These are phyloP conservation scores for Botrytis pseudocinerea DNA, from an alignment of 2,329 filamentous ascomycete genomes.

Conservation along the genomic window DNA sequence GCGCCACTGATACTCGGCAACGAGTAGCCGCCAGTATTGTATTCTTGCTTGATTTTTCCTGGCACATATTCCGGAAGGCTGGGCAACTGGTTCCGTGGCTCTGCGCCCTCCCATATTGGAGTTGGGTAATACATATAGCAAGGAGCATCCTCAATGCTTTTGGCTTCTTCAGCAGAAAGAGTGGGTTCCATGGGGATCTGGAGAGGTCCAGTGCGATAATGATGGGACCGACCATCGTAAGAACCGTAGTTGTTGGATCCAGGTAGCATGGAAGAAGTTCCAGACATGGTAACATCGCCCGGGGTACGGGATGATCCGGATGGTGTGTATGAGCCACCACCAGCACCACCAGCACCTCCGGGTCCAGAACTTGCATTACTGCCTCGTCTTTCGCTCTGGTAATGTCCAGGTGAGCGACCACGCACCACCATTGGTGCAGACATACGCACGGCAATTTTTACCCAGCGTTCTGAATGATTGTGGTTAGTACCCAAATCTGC, in stretches of 20 bases:
- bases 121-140: constrained; percentile 40
- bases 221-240: constrained; percentile 37
- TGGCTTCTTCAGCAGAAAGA: constrained; percentile 38
- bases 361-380: constrained; percentile 56
- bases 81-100: constrained; percentile 36
- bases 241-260: constrained; percentile 33
- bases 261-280: constrained; percentile 35
- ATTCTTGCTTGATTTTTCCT: constrained; percentile 38
- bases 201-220: constrained; percentile 35
- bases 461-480: constrained; percentile 46
- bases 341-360: constrained; percentile 45
- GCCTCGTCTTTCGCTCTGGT: constrained; percentile 55
- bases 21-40: constrained; percentile 30
- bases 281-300: constrained; percentile 39
- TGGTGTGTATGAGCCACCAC: constrained; percentile 37
- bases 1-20: constrained; percentile 35
- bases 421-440: constrained; percentile 67
- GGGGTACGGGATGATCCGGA: constrained; percentile 31
- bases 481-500: constrained; percentile 50
- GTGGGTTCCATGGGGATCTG: constrained; percentile 41
- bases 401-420: constrained; percentile 64
- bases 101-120: constrained; percentile 37
- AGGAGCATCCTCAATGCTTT: constrained; percentile 36
- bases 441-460: constrained; percentile 58
- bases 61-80: constrained; percentile 33